phyloP scores from a whole-genome alignment of 2,329 filamentous ascomycete species.

The Aspergillus sp. region DNA sequence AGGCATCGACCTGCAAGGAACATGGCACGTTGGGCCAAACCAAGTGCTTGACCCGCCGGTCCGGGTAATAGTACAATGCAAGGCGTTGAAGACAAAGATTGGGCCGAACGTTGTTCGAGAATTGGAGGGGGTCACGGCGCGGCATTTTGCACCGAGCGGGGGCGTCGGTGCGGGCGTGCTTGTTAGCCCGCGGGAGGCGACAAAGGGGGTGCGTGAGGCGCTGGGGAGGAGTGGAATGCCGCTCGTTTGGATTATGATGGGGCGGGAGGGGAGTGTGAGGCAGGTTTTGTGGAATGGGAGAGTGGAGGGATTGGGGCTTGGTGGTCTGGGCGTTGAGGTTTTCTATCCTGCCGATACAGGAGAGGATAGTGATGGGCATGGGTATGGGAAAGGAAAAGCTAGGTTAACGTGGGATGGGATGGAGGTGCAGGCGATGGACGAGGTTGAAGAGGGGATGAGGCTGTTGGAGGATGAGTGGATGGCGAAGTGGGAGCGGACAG shows the following conservation, averaged over 20 bases:
- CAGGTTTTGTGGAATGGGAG: slow-evolving; percentile 49
- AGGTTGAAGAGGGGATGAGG: slow-evolving; percentile 28
- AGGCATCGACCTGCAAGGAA: slow-evolving; percentile 49
- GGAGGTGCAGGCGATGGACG: slow-evolving; percentile 34
- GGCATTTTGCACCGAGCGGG: slow-evolving; percentile 56
- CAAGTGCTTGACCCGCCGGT: slow-evolving; percentile 27
- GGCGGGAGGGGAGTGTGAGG: slow-evolving; percentile 35
- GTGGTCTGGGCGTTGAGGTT: slow-evolving; percentile 39
- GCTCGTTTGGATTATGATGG: slow-evolving; percentile 62
- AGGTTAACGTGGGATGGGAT: slow-evolving; percentile 40
- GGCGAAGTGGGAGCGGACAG: slow-evolving; percentile 25
- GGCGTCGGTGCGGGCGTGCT: slow-evolving; percentile 61
- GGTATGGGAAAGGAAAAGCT: slow-evolving; percentile 21
- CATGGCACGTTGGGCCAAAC: slow-evolving; percentile 34
- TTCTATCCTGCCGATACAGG: slow-evolving; percentile 23
- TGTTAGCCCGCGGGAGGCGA: slow-evolving; percentile 68
- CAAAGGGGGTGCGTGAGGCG: slow-evolving; percentile 74
- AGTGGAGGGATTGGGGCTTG: slow-evolving; percentile 40
- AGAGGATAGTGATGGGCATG: slow-evolving; percentile 11
- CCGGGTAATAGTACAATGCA: slow-evolving; percentile 49
- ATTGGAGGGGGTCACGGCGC: slow-evolving; percentile 68
- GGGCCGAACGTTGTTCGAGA: slow-evolving; percentile 48
- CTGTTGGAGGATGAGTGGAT: slow-evolving; percentile 29
- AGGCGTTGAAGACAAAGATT: slow-evolving; percentile 43
- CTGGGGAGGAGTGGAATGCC: slow-evolving; percentile 67